phyloP scores from a whole-genome alignment of 805 yeast species.

The Wickerhamiella cacticola region DNA sequence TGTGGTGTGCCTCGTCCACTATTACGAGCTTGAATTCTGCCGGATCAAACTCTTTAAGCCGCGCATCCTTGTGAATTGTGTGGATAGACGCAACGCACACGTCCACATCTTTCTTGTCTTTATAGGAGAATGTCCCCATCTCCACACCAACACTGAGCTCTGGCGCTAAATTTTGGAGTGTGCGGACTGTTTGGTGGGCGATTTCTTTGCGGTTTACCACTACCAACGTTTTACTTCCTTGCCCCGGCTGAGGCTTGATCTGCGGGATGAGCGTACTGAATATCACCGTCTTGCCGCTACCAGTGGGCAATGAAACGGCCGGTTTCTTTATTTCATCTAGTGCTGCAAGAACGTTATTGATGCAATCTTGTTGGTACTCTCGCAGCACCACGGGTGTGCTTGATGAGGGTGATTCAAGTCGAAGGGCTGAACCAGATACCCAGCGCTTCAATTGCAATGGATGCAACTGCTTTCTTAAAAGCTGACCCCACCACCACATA shows the following conservation, averaged over 20 bases:
- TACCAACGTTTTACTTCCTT: constrained; percentile 37
- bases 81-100: constrained; percentile 70
- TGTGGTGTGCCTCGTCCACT: constrained; percentile 89
- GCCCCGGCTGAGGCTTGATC: constrained; percentile 28
- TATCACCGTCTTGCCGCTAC: constrained; percentile 87
- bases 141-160: constrained; percentile 47
- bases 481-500: too few species aligned
- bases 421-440: too few species aligned
- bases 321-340: constrained; percentile 43
- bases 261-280: constrained; percentile 31
- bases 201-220: constrained; percentile 76
- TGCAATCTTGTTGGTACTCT: constrained; percentile 59
- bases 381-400: neutral
- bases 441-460: too few species aligned
- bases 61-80: constrained; percentile 38
- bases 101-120: constrained; percentile 39
- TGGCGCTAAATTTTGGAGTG: constrained; percentile 41
- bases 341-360: constrained; percentile 41
- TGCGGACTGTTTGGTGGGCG: constrained; percentile 52
- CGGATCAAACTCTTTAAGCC: constrained; percentile 47
- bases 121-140: constrained; percentile 40
- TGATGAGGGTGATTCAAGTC: too few species aligned
- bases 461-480: too few species aligned
- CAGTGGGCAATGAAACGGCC: constrained; percentile 83
- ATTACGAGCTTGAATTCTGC: constrained; percentile 56